Conservation (phyloP, 2,329 filamentous ascomycete genomes). For the Westerdykella sp. region DNA sequence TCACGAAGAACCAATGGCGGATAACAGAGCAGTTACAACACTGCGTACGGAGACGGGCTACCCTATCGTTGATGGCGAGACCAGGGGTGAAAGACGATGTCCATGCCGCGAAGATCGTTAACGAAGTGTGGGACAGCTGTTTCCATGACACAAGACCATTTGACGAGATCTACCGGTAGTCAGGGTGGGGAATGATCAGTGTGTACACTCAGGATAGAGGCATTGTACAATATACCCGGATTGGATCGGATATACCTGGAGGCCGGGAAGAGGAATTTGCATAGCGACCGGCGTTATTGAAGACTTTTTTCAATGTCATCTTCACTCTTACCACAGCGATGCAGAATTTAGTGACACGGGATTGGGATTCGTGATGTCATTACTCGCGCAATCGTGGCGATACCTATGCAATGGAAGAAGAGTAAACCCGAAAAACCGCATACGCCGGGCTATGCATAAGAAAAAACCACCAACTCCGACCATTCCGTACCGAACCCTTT, state of each 20-base stretch:
- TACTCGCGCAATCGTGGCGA: too few relatives aligned
- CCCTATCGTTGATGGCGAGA: slow-evolving; percentile 69
- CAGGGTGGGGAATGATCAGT: not conserved
- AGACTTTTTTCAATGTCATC: too few relatives aligned
- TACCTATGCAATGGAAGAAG: too few relatives aligned
- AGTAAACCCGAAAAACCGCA: too few relatives aligned
- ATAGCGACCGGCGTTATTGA: not conserved
- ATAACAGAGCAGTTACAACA: slow-evolving; percentile 90
- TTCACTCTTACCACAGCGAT: too few relatives aligned
- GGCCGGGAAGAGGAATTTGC: not conserved
- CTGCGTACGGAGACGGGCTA: slow-evolving; percentile 77
- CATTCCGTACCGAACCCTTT: too few relatives aligned
- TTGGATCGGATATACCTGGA: not conserved
- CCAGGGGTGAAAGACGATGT: slow-evolving; percentile 78
- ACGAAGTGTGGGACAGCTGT: slow-evolving; percentile 98
- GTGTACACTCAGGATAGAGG: not conserved
- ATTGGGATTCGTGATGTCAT: too few relatives aligned
- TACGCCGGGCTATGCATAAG: too few relatives aligned
- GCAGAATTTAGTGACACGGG: too few relatives aligned
- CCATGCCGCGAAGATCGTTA: slow-evolving; percentile 81
- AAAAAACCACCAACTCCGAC: too few relatives aligned
- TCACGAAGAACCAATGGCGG: slow-evolving; percentile 77
- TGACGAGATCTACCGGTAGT: slow-evolving; percentile 83
- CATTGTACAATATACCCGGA: not conserved
- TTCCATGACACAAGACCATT: slow-evolving; percentile 92